These are phyloP conservation scores for Cyclotella choctawhatcheeana DNA, from an alignment of 108 stramenopile genomes.

Conservation along the genomic window DNA sequence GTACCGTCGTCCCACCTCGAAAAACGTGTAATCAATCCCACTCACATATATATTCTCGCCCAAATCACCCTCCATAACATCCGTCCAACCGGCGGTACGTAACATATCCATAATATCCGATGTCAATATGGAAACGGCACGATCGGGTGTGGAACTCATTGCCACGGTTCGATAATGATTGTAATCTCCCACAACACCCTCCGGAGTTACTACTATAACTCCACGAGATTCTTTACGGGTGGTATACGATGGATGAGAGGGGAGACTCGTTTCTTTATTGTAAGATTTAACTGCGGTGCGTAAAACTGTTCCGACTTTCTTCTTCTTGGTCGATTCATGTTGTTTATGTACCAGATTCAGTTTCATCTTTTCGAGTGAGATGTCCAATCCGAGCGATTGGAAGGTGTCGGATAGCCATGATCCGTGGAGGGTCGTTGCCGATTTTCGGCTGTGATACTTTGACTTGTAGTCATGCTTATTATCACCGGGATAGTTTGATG, in stretches of 20 bases:
- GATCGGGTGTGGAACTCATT: slow-evolving; percentile 52
- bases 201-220: slow-evolving; percentile 21
- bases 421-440: too few relatives aligned
- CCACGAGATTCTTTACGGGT: slow-evolving; percentile 51
- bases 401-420: too few relatives aligned
- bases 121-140: slow-evolving; percentile 64
- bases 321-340: too few relatives aligned
- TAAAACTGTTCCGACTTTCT: too few relatives aligned
- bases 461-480: too few relatives aligned
- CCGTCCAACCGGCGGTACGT: too few relatives aligned
- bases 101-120: slow-evolving; percentile 56
- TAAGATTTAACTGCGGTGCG: slow-evolving; percentile 51
- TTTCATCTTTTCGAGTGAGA: too few relatives aligned
- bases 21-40: slow-evolving; percentile 49
- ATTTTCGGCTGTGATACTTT: too few relatives aligned
- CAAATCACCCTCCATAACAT: slow-evolving; percentile 68
- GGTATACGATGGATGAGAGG: slow-evolving; percentile 56
- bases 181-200: slow-evolving; percentile 59
- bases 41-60: slow-evolving; percentile 68
- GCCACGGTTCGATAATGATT: slow-evolving; percentile 67
- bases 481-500: too few relatives aligned
- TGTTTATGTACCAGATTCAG: too few relatives aligned
- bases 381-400: too few relatives aligned
- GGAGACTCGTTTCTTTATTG: slow-evolving; percentile 36
- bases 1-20: slow-evolving; percentile 54